Conservation (phyloP, 2,329 filamentous ascomycete species). For the Hymenoscyphus fraxineus region DNA sequence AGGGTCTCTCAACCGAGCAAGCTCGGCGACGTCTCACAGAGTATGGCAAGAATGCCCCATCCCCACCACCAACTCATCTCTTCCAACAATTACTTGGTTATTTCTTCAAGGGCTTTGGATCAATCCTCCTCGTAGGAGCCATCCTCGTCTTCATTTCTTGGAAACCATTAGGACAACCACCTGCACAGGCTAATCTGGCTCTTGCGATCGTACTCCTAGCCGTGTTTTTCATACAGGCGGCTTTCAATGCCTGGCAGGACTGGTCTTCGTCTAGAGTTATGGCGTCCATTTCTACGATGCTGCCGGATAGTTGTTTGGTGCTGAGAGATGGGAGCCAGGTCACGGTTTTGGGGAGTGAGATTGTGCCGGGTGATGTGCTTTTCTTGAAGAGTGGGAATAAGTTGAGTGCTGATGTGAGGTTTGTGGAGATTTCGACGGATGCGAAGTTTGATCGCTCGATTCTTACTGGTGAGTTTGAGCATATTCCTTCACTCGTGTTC, state of each 20-base stretch:
- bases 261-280: slow-evolving; percentile 75
- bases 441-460: slow-evolving; percentile 71
- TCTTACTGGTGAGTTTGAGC: slow-evolving; percentile 52
- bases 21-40: slow-evolving; percentile 51
- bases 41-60: slow-evolving; percentile 65
- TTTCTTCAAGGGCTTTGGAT: slow-evolving; percentile 74
- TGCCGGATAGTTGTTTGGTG: slow-evolving; percentile 68
- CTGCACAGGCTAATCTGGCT: slow-evolving; percentile 65
- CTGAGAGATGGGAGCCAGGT: slow-evolving; percentile 54
- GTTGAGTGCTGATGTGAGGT: slow-evolving; percentile 68
- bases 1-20: slow-evolving; percentile 59
- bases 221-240: slow-evolving; percentile 67
- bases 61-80: slow-evolving; percentile 59
- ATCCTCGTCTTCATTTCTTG: slow-evolving; percentile 74
- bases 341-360: slow-evolving; percentile 50
- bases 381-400: slow-evolving; percentile 69
- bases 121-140: slow-evolving; percentile 63
- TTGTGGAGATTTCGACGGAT: slow-evolving; percentile 65
- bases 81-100: slow-evolving; percentile 60
- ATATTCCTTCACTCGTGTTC: background rate
- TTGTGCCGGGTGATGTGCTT: slow-evolving; percentile 70
- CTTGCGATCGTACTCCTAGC: slow-evolving; percentile 68
- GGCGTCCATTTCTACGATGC: slow-evolving; percentile 75
- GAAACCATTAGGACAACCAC: slow-evolving; percentile 71
- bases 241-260: slow-evolving; percentile 68